Evolutionary conservation across 2,329 filamentous ascomycete genomes (phyloP).

Genomic region (Pseudogymnoascus verrucosus): DNA sequence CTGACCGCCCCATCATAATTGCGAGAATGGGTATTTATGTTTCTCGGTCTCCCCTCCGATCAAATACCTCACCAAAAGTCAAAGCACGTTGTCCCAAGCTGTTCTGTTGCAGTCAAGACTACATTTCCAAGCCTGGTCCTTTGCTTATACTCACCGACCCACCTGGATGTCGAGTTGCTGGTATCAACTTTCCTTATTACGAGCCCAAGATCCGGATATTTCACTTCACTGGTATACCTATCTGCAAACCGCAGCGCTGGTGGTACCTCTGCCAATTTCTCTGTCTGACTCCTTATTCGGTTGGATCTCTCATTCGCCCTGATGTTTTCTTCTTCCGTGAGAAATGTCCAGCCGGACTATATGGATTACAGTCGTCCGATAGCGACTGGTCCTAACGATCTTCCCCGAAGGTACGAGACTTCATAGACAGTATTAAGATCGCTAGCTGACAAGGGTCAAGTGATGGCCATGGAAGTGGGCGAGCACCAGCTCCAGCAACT

Average conservation of each 20-base stretch:
- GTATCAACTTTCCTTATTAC: constrained; percentile 10
- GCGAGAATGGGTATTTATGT: constrained; percentile 7
- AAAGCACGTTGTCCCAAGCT: background rate
- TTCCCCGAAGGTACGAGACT: constrained; percentile 26
- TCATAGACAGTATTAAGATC: constrained; percentile 9
- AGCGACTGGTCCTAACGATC: constrained; percentile 20
- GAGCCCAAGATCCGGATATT: constrained; percentile 3
- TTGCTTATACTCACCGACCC: background rate
- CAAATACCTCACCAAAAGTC: background rate
- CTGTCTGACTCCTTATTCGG: constrained; percentile 6
- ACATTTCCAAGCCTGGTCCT: background rate
- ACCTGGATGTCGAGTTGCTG: constrained; percentile 3
- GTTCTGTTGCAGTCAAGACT: constrained; percentile 1
- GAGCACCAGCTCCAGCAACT: constrained; percentile 16
- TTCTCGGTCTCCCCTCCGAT: constrained; percentile 5
- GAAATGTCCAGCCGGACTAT: constrained; percentile 28
- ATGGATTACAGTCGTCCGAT: constrained; percentile 18
- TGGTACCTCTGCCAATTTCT: constrained; percentile 5
- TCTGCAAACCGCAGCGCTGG: constrained; percentile 4
- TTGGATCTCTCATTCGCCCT: constrained; percentile 7
- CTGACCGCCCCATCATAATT: background rate
- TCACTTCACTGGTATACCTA: constrained; percentile 5
- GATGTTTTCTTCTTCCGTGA: constrained; percentile 11
- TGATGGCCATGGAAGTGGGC: constrained; percentile 21
- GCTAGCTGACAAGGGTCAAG: constrained; percentile 23